Base-by-base conservation (phyloP, 441 rosid species). In the Euphorbia celastroides region DNA sequence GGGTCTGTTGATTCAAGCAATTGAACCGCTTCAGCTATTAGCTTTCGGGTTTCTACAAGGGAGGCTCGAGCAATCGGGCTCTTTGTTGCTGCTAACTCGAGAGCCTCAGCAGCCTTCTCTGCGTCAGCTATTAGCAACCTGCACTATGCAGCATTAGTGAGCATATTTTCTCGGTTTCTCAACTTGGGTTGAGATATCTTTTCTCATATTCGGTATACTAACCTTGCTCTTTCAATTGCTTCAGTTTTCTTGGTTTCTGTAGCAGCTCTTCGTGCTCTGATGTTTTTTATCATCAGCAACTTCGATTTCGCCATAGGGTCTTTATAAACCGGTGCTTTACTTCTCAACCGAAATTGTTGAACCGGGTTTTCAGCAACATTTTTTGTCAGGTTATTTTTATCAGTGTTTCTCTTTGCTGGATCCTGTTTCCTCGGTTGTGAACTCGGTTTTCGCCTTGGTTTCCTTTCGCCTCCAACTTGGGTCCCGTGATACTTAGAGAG, bases 71-170 rank as follows among this genome's bases (percentile, higher is more conserved):
- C 99, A 61, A 91, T 66, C 30, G 96, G 88, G 72, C 91, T 94
- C 75, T 69, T 86, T 67, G 56, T 41, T 50, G 99, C 96, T 73
- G 91, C 89, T 64, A 77, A 73, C 86, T 89, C 99, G 30, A 94
- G 91, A 57, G 89, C 90, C 50, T 78, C 78, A 5, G 96, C 94
- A 59, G 97, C 99, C 71, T 82, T 88, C 82, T 89, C 88, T 44
- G 99, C 97, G 83, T 94, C 96, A 30, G 84, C 85, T 34, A 93
- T 88, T 77, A 89, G 72, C 67, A 82, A 79, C 86, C 99, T 90
- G 85, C 64, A 66, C 5, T 48, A 36, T 28, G 27, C 69, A 64
- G 57, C 19, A 51, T 2, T 38, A 32, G 62, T 34, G 27, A 76
- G 57, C 27, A 64, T 62, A 58, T 57, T 60, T 42, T 52, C 26